These are phyloP conservation scores for Omphalotus olearius DNA, from an alignment of 1,284 basidiomycete species.

Conservation along the genomic window DNA sequence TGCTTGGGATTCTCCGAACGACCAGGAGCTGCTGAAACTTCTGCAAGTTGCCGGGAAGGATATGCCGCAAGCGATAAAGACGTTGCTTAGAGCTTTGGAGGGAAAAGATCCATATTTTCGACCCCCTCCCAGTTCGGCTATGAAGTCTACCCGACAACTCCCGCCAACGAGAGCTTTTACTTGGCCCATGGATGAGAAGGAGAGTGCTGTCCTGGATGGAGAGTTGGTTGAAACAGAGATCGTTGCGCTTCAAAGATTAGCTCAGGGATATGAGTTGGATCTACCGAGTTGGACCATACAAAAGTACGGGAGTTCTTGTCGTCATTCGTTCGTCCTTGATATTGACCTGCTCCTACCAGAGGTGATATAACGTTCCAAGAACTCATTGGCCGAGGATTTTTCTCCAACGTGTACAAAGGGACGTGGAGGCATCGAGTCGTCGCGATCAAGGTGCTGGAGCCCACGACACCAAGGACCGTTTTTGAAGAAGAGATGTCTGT, in stretches of 20 bases:
- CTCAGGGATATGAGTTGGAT: background rate
- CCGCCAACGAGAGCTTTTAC: constrained; percentile 5
- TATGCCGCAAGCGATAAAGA: constrained; percentile 10
- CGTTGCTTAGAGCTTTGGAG: constrained; percentile 5
- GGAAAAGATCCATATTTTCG: background rate
- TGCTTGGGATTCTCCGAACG: constrained; percentile 4
- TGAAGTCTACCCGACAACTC: background rate
- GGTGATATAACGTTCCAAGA: constrained; percentile 10
- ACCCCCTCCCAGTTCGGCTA: background rate
- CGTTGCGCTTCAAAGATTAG: background rate
- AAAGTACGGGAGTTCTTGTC: constrained; percentile 6
- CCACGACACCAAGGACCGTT: constrained; percentile 30
- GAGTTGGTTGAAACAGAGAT: constrained; percentile 9
- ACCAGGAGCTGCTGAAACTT: constrained; percentile 8
- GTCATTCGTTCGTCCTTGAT: background rate
- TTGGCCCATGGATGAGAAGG: constrained; percentile 12
- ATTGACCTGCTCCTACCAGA: constrained; percentile 1
- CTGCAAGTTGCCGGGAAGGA: constrained; percentile 10
- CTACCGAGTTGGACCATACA: constrained; percentile 8
- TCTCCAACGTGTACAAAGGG: constrained; percentile 15
- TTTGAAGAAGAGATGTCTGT: constrained; percentile 34
- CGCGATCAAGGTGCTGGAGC: constrained; percentile 35
- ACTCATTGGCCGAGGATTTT: constrained; percentile 11
- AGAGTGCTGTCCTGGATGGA: constrained; percentile 7
- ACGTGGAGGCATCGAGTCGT: constrained; percentile 11